phyloP scores from a whole-genome alignment of 345 rosid genomes.

The Punica granatum region DNA sequence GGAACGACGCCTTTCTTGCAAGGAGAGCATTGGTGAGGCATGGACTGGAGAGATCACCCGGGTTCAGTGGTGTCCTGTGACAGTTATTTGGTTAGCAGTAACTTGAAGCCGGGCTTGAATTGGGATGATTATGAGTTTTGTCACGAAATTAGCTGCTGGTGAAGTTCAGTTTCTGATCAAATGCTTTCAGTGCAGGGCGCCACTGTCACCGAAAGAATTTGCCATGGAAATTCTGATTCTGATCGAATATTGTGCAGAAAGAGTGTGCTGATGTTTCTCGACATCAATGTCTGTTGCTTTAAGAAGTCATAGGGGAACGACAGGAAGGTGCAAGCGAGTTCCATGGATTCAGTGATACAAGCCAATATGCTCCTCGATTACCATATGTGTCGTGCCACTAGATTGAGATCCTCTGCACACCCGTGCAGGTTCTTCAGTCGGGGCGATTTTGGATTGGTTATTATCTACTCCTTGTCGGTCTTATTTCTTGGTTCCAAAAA shows the following conservation, averaged over 20 bases:
- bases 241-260: too few relatives aligned
- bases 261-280: too few relatives aligned
- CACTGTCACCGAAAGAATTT: neutral
- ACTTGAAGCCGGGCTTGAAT: neutral
- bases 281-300: too few relatives aligned
- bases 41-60: slow-evolving; percentile 53
- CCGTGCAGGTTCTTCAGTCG: too few relatives aligned
- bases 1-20: slow-evolving; percentile 59
- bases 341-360: too few relatives aligned
- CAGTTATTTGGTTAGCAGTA: neutral
- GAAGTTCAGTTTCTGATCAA: neutral
- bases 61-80: slow-evolving; percentile 38
- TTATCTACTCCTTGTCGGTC: too few relatives aligned
- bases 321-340: too few relatives aligned
- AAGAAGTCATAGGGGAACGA: too few relatives aligned
- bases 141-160: too few relatives aligned
- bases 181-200: neutral
- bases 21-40: slow-evolving; percentile 39
- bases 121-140: neutral
- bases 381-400: neutral
- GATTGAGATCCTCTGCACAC: neutral
- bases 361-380: neutral
- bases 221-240: neutral
- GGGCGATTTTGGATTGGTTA: too few relatives aligned
- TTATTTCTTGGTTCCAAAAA: too few relatives aligned